A percentile compares a stretch with the other conserved stretches of the same genome.
phyloP scores from a whole-genome alignment of 1,139 yeast species.

The Blastobotrys malaysiensis region DNA sequence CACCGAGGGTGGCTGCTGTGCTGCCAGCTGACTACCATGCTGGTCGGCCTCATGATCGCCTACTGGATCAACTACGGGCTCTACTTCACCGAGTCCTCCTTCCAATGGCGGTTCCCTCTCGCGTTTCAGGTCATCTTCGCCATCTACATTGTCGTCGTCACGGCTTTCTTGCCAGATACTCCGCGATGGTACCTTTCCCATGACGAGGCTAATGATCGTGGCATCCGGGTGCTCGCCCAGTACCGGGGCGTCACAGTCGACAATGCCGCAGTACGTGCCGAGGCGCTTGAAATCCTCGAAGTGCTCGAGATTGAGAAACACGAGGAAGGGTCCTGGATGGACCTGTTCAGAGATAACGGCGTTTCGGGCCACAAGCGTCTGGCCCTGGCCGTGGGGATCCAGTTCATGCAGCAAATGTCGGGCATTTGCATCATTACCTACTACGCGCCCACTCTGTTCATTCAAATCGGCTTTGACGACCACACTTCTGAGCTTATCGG shows the following conservation, averaged over 20 bases:
- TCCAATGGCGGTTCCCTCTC: conserved; percentile 44
- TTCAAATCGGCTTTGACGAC: not conserved
- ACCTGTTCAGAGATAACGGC: conserved; percentile 1
- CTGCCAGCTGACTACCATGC: conserved; percentile 29
- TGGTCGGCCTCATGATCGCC: conserved; percentile 63
- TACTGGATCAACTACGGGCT: conserved; percentile 75
- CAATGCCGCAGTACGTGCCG: not conserved
- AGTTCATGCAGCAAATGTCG: conserved; percentile 53
- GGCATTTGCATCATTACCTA: conserved; percentile 58
- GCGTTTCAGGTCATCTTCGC: conserved; percentile 25
- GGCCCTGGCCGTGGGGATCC: not conserved
- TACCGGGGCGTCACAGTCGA: conserved; percentile 1
- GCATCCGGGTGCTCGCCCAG: not conserved
- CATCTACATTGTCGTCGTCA: conserved; percentile 12
- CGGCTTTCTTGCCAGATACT: conserved; percentile 51
- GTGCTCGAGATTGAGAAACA: conserved; percentile 2
- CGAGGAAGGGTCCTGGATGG: conserved; percentile 1
- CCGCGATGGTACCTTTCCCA: conserved; percentile 45
- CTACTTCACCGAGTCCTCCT: conserved; percentile 42
- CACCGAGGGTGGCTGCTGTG: conserved; percentile 14
- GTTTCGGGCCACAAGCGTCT: not conserved
- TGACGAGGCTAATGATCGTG: not conserved
- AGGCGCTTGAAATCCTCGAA: not conserved
- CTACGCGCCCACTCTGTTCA: conserved; percentile 11
- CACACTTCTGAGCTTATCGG: not conserved